Evolutionary conservation across 2,329 filamentous ascomycete genomes (phyloP), one percentile per base, ranked within the genome.

Genomic region (Epichloe gansuensis): DNA sequence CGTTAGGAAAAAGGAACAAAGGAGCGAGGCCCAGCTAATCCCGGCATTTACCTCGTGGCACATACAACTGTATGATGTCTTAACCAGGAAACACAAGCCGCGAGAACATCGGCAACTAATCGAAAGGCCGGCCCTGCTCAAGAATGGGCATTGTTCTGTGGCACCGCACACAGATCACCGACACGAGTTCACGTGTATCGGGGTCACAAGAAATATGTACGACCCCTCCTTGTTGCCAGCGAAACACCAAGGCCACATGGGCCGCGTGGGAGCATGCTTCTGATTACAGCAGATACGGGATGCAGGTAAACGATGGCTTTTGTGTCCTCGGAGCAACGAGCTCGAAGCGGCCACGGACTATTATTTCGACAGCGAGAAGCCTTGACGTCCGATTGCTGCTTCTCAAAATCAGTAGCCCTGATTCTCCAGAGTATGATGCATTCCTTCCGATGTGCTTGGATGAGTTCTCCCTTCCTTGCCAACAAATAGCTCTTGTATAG

Each of bases 131-230:
- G 31, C 9, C 31, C 41, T 43, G 17, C 23, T 17, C 21, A 12
- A 5, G 41, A 47, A 23, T 13, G 17, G 17, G 45, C 45, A 38
- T 47, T 47, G 45, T 39, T 47, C 35, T 36, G 34, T 47, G 45
- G 23, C 34, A 47, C 45, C 45, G 39, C 25, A 17, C 45, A 47
- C 25, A 17, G 38, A 39, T 23, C n/a, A 36, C 23, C 23, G 36
- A 49, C 47, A 49, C 47, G 47, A 49, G 47, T 9, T 40, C 47
- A 49, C 38, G 47, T 49, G 47, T 49, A 49, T 49, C 23, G 40
- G 47, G 47, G 38, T 23, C 47, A 49, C 47, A 41, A 34, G 36
- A 40, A 17, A 40, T 9, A 31, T 31, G 47, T 49, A 31, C 47
- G 8, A 41, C 36, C 7, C 15, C 9, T 23, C n/a, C 13, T 21